Conservation (phyloP, 306 rosid genomes). For the Cucurbita argyrosperma region DNA sequence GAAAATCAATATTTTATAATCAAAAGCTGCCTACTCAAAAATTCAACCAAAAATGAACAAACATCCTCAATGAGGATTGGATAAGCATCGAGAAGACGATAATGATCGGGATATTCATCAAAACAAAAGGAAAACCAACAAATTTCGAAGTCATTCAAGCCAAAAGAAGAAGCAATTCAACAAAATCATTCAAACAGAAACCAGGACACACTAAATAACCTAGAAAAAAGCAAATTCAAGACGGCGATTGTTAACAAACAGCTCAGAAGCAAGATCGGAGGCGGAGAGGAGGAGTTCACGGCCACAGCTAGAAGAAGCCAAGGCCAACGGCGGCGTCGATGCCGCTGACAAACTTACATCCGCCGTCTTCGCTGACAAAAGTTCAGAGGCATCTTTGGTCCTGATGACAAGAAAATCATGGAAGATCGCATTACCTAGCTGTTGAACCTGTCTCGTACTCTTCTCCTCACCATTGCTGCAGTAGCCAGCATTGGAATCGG, state of each 20-base stretch:
- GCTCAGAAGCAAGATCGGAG: background rate
- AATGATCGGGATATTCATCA: background rate
- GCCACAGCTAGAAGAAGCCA: background rate
- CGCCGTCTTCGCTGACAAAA: background rate
- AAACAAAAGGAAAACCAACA: background rate
- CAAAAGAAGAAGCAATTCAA: background rate
- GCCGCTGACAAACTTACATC: constrained; percentile 1
- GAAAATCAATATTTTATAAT: background rate
- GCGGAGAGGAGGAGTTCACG: background rate
- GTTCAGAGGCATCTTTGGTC: background rate
- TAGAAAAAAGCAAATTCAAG: background rate
- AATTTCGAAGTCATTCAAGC: background rate
- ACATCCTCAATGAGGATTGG: background rate
- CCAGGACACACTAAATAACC: background rate
- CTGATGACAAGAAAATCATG: constrained; percentile 11
- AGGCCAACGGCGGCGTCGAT: background rate
- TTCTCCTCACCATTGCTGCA: background rate
- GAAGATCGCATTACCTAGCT: background rate
- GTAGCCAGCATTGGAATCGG: background rate
- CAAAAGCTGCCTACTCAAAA: background rate
- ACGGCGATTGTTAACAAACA: background rate
- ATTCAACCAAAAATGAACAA: background rate
- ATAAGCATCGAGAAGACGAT: background rate
- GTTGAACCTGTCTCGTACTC: background rate
- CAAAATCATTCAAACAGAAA: background rate